Conservation (phyloP, 1,284 basidiomycete genomes). For the Tetrapyrgos nigripes region DNA sequence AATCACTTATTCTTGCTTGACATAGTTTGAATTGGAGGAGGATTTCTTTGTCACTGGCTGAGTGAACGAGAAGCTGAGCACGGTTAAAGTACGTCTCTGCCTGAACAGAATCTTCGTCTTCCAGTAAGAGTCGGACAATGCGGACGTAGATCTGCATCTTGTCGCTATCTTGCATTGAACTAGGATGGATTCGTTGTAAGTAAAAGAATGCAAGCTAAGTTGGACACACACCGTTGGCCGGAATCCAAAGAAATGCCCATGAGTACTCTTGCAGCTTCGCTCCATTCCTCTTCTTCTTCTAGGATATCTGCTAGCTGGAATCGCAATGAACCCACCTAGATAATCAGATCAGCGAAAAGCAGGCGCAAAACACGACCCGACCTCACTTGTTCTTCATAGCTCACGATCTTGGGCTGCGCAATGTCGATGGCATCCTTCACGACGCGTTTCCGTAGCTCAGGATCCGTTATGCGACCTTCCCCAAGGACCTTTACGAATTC, state of each 20-base stretch:
- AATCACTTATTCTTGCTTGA: conserved; percentile 94
- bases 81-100: conserved; percentile 98
- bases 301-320: conserved; percentile 89
- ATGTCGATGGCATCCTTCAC: conserved; percentile 76
- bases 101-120: conserved; percentile 93
- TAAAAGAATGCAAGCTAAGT: neutral
- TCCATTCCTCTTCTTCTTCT: conserved; percentile 94
- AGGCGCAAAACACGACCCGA: conserved; percentile 11
- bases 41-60: conserved; percentile 77
- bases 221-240: conserved; percentile 74
- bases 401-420: conserved; percentile 79
- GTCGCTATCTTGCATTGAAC: conserved; percentile 80
- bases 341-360: neutral
- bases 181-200: conserved; percentile 34
- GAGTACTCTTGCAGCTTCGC: conserved; percentile 88
- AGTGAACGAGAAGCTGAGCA: conserved; percentile 89
- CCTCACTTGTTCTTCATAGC: conserved; percentile 94
- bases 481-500: conserved; percentile 78
- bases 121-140: conserved; percentile 93
- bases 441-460: conserved; percentile 67
- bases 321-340: conserved; percentile 81
- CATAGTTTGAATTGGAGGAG: conserved; percentile 86
- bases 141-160: conserved; percentile 93
- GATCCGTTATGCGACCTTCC: conserved; percentile 59
- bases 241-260: conserved; percentile 92